Conservation (phyloP, 208 protist genomes). For the Leishmania amazonensis region DNA sequence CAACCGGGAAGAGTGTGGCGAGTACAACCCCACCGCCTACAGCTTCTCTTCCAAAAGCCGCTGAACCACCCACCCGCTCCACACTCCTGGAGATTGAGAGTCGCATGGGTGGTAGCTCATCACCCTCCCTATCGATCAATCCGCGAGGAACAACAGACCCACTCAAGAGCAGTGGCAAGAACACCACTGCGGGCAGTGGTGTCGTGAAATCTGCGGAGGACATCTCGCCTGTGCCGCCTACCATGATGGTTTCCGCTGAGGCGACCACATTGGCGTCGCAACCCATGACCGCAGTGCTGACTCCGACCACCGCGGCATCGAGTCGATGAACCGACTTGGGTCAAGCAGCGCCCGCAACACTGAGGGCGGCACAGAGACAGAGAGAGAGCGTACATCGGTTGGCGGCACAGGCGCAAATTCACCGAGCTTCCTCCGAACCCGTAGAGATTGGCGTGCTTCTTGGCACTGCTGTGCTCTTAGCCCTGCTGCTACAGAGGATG, state of each 20-base stretch:
- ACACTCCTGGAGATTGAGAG: conserved; percentile 28
- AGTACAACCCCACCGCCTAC: neutral
- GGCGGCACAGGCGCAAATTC: neutral
- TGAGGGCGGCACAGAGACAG: neutral
- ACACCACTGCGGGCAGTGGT: neutral
- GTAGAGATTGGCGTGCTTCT: neutral
- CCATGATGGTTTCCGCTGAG: neutral
- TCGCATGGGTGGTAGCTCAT: conserved; percentile 2
- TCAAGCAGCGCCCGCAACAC: too few species aligned
- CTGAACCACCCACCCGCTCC: conserved; percentile 4
- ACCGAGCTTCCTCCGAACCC: neutral
- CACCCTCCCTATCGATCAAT: neutral
- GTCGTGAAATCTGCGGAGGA: conserved; percentile 8
- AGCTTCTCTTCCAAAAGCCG: neutral
- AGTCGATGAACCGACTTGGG: neutral
- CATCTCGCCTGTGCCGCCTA: neutral
- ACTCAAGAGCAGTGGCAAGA: neutral
- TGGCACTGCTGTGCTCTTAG: neutral
- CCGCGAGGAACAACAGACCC: neutral
- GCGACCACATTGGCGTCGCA: neutral
- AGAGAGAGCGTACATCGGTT: neutral
- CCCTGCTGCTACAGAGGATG: neutral
- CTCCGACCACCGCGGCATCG: neutral
- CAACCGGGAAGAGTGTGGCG: neutral
- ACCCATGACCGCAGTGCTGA: neutral